These are phyloP conservation scores for Phytophthora macrochlamydospora DNA, from an alignment of 352 stramenopile species.

Conservation along the genomic window DNA sequence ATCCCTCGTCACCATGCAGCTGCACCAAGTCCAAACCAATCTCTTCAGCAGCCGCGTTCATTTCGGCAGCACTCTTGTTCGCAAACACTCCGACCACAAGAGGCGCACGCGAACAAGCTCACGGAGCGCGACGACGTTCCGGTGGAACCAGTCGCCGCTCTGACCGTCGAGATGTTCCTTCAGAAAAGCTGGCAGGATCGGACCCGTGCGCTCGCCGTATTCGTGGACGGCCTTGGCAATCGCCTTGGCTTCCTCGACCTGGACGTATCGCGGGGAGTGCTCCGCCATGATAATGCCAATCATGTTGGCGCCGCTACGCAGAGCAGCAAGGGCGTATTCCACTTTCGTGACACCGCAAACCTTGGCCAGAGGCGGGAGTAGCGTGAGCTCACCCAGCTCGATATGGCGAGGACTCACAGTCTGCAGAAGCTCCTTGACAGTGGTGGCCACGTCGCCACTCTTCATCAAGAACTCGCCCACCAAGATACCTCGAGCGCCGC, in stretches of 20 bases:
- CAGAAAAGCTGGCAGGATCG: slow-evolving; percentile 59
- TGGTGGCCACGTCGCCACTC: slow-evolving; percentile 85
- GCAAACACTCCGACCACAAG: slow-evolving; percentile 97
- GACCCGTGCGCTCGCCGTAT: slow-evolving; percentile 93
- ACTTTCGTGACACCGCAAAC: slow-evolving; percentile 96
- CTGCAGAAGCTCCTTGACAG: slow-evolving; percentile 84
- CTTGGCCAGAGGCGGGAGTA: slow-evolving; percentile 79
- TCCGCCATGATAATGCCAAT: slow-evolving; percentile 98
- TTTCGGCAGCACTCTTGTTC: slow-evolving; percentile 93
- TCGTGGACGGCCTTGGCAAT: slow-evolving; percentile 92
- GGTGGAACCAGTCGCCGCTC: slow-evolving; percentile 82
- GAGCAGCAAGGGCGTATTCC: slow-evolving; percentile 92
- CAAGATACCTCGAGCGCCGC: slow-evolving; percentile 90
- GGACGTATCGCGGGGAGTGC: slow-evolving; percentile 90
- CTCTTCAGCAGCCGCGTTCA: slow-evolving; percentile 88
- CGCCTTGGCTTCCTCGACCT: slow-evolving; percentile 80
- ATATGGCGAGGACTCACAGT: slow-evolving; percentile 32
- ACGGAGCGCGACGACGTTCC: slow-evolving; percentile 65
- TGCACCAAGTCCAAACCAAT: slow-evolving; percentile 97
- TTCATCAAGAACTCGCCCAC: slow-evolving; percentile 99
- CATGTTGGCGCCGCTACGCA: slow-evolving; percentile 93
- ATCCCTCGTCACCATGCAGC: slow-evolving; percentile 96
- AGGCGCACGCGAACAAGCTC: slow-evolving; percentile 74
- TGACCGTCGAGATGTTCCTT: slow-evolving; percentile 30
- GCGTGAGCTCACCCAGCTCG: slow-evolving; percentile 31